phyloP scores from a whole-genome alignment of 2,329 filamentous ascomycete species.

The Phyllachora maydis region DNA sequence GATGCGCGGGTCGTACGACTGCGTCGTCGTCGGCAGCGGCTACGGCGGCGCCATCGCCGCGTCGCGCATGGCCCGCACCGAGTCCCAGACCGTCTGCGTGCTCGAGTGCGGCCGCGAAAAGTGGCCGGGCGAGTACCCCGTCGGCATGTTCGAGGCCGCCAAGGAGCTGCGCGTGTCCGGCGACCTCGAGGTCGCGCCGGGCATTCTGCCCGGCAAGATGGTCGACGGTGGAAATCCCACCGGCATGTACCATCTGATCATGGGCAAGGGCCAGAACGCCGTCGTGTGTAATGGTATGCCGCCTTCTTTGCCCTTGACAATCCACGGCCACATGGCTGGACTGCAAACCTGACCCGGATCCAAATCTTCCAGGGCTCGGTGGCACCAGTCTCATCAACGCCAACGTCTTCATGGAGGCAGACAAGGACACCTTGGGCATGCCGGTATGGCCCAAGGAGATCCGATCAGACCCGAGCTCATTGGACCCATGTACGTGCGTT shows the following conservation, averaged over 20 bases:
- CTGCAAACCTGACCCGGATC: conserved; percentile 1
- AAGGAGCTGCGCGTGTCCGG: conserved; percentile 36
- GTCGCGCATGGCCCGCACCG: conserved; percentile 39
- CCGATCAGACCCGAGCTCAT: conserved; percentile 14
- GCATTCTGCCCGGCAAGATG: conserved; percentile 16
- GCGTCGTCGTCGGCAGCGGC: conserved; percentile 46
- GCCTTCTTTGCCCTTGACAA: no score
- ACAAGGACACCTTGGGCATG: conserved; percentile 28
- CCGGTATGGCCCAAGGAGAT: conserved; percentile 39
- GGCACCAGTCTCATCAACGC: conserved; percentile 47
- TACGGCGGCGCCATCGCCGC: conserved; percentile 49
- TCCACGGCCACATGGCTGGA: no score
- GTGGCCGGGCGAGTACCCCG: conserved; percentile 47
- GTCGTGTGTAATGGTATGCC: conserved; percentile 33
- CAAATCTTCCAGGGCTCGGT: conserved; percentile 35
- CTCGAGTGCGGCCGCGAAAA: conserved; percentile 43
- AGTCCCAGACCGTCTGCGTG: conserved; percentile 38
- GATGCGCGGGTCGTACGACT: conserved; percentile 37
- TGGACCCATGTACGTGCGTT: conserved; percentile 25
- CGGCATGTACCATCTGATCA: conserved; percentile 40
- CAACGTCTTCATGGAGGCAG: conserved; percentile 43
- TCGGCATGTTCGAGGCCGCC: conserved; percentile 19
- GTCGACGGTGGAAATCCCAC: conserved; percentile 30
- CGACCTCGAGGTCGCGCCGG: conserved; percentile 23
- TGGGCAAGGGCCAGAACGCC: conserved; percentile 43